phyloP scores from a whole-genome alignment of 1,139 yeast species.

The Taphrina sp. region DNA sequence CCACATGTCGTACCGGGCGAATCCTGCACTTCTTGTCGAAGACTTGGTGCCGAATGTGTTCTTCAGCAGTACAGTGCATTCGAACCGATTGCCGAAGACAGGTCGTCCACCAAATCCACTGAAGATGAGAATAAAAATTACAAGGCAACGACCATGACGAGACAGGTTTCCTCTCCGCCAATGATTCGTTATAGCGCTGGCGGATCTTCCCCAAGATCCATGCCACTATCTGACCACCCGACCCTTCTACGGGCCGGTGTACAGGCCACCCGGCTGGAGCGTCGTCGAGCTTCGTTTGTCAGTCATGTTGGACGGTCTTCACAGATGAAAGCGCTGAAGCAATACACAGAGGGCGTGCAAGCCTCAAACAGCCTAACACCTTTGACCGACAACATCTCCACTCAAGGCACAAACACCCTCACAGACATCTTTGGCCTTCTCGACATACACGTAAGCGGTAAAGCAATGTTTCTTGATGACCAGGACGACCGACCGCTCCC shows the following conservation, averaged over 20 bases:
- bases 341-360: no score
- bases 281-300: no score
- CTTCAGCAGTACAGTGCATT: constrained; percentile 2
- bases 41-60: constrained; percentile 25
- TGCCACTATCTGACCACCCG: no score
- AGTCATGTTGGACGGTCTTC: no score
- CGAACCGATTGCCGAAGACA: neutral
- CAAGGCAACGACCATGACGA: neutral
- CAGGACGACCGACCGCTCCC: neutral
- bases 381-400: neutral
- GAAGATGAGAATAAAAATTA: neutral
- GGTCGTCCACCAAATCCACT: neutral
- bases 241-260: no score
- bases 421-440: constrained; percentile 23
- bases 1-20: constrained; percentile 23
- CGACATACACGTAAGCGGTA: constrained; percentile 3
- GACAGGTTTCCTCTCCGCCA: no score
- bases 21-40: constrained; percentile 23
- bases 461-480: constrained; percentile 15
- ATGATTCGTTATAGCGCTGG: no score
- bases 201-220: no score
- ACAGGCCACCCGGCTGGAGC: no score
- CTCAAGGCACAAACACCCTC: constrained; percentile 18
- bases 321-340: no score
- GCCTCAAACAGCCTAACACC: constrained; percentile 5